Evolutionary conservation across 352 stramenopile genomes (phyloP), one percentile per base, ranked within the genome.

Genomic region (Thalassiosira oceanica): DNA sequence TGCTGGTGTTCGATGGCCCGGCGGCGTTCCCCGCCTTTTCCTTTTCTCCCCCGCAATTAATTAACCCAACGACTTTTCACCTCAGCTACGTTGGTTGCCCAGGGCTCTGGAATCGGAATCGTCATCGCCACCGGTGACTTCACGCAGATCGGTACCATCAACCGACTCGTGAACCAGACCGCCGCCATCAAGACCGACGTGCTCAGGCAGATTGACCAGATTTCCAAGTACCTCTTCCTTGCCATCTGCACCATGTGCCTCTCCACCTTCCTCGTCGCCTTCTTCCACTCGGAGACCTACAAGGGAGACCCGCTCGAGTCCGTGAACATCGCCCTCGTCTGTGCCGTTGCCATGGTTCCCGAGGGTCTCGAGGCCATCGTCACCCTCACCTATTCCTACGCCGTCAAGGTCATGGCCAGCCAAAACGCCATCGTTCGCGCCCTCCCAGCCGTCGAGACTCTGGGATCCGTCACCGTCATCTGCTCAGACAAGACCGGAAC

Each of bases 291-390:
- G n/a, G 54, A 64, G 11, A 45, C 16, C 10, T 74, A 48, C 31
- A n/a, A 44, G 1, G 0, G n/a, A 0, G 15, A 51, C 39, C 35
- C 42, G 5, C 57, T 85, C 43, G 48, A 69, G 27, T 94, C 92
- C 16, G 92, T n/a, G n/a, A n/a, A n/a, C n/a, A n/a, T n/a, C 89
- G 96, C 96, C 0, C 95, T 99, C 8, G 96, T 95, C 0, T 86
- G 99, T 20, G 97, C 95, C 16, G 97, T 99, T 0, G 97, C 97
- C 0, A 96, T 96, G 2, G 99, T 99, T 61, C 97, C 97, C 2
- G 97, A 99, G 85, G 97, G 97, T 28, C 85, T 99, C 2, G 96
- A 95, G 1, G 96, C 96, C 8, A 95, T 99, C 8, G 98, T 99
- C 69, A 99, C 97, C 1, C 73, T 96, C 3, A 99, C 95, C 66